These are phyloP conservation scores for Chrysoporthe austroafricana DNA, from an alignment of 2,329 filamentous ascomycete species.

Conservation along the genomic window DNA sequence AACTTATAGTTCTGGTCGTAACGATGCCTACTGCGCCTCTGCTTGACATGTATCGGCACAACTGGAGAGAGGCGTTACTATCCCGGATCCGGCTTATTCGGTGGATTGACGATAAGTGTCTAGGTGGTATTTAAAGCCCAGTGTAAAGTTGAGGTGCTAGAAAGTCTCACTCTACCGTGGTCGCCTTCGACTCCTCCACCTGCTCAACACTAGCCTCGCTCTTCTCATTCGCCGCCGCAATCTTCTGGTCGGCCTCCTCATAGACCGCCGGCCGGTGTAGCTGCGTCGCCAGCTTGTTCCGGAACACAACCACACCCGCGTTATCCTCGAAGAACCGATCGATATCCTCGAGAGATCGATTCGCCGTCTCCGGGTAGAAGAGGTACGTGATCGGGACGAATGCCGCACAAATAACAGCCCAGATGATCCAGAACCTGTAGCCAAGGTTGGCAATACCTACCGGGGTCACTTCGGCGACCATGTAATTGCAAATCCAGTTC, in stretches of 20 bases:
- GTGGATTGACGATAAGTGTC: too few species aligned
- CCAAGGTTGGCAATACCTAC: constrained; percentile 45
- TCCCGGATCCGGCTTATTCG: too few species aligned
- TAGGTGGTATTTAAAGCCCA: too few species aligned
- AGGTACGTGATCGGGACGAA: constrained; percentile 49
- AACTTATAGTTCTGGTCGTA: too few species aligned
- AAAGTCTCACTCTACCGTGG: neutral
- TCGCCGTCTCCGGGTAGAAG: constrained; percentile 49
- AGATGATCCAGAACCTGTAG: constrained; percentile 57
- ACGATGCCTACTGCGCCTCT: too few species aligned
- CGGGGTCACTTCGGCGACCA: constrained; percentile 41
- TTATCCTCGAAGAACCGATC: constrained; percentile 38
- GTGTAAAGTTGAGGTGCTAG: too few species aligned
- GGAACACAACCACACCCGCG: constrained; percentile 16
- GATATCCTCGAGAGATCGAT: constrained; percentile 47
- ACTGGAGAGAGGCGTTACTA: too few species aligned
- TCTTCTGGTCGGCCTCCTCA: constrained; percentile 21
- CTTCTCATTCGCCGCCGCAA: constrained; percentile 23
- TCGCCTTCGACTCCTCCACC: constrained; percentile 5
- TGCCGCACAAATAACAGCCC: constrained; percentile 47
- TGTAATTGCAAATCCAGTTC: constrained; percentile 41
- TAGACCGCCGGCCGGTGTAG: constrained; percentile 20
- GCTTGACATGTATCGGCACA: too few species aligned
- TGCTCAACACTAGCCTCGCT: constrained; percentile 8
- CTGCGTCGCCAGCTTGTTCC: constrained; percentile 20